Percentiles rank a stretch among this genome's conserved stretches.
These are phyloP conservation scores for Chytriomyces hyalinus DNA, from an alignment of 192 early-diverging fungal genomes.

Conservation along the genomic window DNA sequence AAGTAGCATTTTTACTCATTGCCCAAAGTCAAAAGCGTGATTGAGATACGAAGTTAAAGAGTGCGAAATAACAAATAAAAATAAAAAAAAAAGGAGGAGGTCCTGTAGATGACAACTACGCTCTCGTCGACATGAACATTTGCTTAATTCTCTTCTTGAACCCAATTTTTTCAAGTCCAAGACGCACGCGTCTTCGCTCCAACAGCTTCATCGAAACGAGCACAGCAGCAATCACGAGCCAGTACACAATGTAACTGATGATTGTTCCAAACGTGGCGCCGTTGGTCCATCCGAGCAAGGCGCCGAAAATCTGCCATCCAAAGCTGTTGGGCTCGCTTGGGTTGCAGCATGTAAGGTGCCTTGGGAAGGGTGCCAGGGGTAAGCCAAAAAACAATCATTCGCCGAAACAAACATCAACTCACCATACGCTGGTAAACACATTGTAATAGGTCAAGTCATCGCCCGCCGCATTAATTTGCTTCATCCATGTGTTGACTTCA, in stretches of 20 bases:
- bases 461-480: neutral
- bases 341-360: conserved; percentile 69
- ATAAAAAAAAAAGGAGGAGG: too few relatives aligned
- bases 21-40: too few relatives aligned
- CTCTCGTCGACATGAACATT: too few relatives aligned
- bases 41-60: too few relatives aligned
- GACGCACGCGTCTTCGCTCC: neutral
- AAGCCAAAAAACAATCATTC: too few relatives aligned
- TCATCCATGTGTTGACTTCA: conserved; percentile 62
- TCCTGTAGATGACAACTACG: too few relatives aligned
- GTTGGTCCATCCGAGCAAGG: conserved; percentile 79
- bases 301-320: conserved; percentile 75
- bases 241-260: conserved; percentile 79
- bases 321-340: conserved; percentile 41
- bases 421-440: conserved; percentile 27
- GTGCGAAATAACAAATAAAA: too few relatives aligned
- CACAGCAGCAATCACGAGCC: conserved; percentile 60
- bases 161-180: neutral
- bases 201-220: conserved; percentile 54
- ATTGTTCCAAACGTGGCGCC: conserved; percentile 75
- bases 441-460: conserved; percentile 11
- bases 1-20: too few relatives aligned
- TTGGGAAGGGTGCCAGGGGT: too few relatives aligned
- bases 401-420: too few relatives aligned
- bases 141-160: neutral